These are phyloP conservation scores for Chlamydomonas sphaeroides DNA, from an alignment of 139 green algal genomes.

Conservation along the genomic window DNA sequence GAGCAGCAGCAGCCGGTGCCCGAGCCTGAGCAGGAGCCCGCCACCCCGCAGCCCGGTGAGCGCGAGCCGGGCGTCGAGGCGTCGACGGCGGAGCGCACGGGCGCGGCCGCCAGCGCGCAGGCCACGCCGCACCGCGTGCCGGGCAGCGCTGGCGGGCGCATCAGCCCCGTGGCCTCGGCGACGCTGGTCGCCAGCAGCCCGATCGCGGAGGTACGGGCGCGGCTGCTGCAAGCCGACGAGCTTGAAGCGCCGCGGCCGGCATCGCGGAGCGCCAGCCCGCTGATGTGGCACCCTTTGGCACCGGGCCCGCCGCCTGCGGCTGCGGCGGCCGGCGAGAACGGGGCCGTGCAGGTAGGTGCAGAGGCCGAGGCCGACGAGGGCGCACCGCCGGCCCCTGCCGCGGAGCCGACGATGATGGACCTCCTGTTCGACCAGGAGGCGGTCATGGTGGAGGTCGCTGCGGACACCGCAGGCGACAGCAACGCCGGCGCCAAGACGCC, in stretches of 20 bases:
- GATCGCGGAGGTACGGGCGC: not conserved
- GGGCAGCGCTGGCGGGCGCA: no score
- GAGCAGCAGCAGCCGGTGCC: not conserved
- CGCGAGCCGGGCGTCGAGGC: not conserved
- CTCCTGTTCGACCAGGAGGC: not conserved
- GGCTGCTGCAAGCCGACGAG: not conserved
- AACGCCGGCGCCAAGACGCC: not conserved
- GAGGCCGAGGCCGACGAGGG: no score
- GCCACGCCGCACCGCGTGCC: not conserved
- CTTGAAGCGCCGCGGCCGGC: not conserved
- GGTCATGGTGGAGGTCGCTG: not conserved
- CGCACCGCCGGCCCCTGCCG: no score
- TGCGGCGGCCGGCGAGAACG: no score
- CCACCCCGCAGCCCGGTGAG: not conserved
- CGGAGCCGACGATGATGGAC: not conserved
- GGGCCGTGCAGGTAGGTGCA: no score
- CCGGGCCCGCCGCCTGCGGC: no score
- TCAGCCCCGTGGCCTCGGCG: not conserved
- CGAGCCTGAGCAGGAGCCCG: not conserved
- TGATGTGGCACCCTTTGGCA: not conserved
- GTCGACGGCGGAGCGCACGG: no score
- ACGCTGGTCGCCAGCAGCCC: not conserved
- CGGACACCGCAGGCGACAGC: not conserved
- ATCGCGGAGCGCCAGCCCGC: no score
- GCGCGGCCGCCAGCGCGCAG: not conserved